Evolutionary conservation across 2,329 filamentous ascomycete species (phyloP).

Genomic region (Talaromyces sp.): DNA sequence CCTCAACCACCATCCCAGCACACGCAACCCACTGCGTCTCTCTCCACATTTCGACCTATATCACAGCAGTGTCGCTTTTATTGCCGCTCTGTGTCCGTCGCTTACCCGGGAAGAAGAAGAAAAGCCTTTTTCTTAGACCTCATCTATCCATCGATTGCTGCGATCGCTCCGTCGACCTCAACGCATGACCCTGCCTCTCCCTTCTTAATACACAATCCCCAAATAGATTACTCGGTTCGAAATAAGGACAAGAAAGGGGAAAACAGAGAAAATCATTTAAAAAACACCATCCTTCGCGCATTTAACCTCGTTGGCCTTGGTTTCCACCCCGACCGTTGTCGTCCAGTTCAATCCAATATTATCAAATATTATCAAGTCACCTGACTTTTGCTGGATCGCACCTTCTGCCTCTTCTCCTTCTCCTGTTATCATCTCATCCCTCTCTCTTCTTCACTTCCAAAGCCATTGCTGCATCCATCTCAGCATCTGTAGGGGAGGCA

Average conservation of each 20-base stretch:
- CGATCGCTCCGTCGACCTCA: slow-evolving; percentile 3
- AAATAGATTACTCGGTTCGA: slow-evolving; percentile 25
- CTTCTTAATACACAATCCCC: slow-evolving; percentile 6
- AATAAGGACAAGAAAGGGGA: slow-evolving; percentile 18
- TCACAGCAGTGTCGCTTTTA: neutral
- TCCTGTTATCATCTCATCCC: neutral
- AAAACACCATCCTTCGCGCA: neutral
- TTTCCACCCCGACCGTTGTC: neutral
- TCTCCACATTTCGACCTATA: slow-evolving; percentile 14
- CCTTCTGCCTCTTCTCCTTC: slow-evolving; percentile 9
- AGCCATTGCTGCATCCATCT: slow-evolving; percentile 15
- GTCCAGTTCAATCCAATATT: neutral
- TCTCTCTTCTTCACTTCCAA: slow-evolving; percentile 7
- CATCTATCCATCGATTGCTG: neutral
- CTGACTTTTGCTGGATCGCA: slow-evolving; percentile 1
- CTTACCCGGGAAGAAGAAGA: slow-evolving; percentile 7
- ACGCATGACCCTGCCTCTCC: slow-evolving; percentile 18
- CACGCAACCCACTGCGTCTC: slow-evolving; percentile 16
- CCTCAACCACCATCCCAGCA: slow-evolving; percentile 19
- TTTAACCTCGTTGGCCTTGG: neutral
- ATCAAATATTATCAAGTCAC: neutral
- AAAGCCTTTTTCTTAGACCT: neutral
- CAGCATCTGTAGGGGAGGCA: slow-evolving; percentile 68
- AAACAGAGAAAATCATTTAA: slow-evolving; percentile 8
- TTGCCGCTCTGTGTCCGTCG: neutral